Percentiles rank a stretch among this genome's conserved stretches.
Evolutionary conservation across 257 asterid species (phyloP).

Genomic region (Fraxinus americana): DNA sequence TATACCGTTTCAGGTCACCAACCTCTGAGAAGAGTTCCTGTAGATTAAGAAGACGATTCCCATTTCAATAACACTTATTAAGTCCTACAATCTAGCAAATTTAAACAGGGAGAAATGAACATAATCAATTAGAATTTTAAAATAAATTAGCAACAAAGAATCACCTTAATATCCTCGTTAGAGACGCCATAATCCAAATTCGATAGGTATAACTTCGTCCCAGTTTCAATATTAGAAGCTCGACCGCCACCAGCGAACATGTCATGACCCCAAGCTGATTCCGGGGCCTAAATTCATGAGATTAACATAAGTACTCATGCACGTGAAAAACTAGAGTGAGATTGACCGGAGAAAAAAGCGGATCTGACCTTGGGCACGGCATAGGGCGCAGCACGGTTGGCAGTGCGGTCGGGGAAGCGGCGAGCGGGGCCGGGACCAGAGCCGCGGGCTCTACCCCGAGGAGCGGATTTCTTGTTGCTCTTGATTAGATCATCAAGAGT

Average conservation of each 20-base stretch:
- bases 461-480: constrained; percentile 22
- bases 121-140: background rate
- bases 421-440: constrained; percentile 24
- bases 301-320: background rate
- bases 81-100: background rate
- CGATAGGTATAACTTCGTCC: constrained; percentile 49
- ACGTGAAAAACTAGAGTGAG: no score
- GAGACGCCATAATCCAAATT: constrained; percentile 54
- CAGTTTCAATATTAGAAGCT: constrained; percentile 27
- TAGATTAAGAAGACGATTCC: background rate
- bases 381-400: constrained; percentile 34
- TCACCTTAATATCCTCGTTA: constrained; percentile 50
- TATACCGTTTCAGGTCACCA: constrained; percentile 46
- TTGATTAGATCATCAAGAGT: constrained; percentile 47
- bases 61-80: background rate
- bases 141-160: background rate
- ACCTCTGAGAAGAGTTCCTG: constrained; percentile 55
- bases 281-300: constrained; percentile 24
- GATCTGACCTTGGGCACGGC: constrained; percentile 25
- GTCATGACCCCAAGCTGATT: constrained; percentile 24
- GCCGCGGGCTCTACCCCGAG: background rate
- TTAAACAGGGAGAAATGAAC: background rate
- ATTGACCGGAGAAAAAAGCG: background rate
- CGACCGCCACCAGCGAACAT: constrained; percentile 24
- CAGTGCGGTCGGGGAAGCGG: constrained; percentile 27